These are phyloP conservation scores for Coelastrella sp. DNA, from an alignment of 139 green algal species.

Conservation along the genomic window DNA sequence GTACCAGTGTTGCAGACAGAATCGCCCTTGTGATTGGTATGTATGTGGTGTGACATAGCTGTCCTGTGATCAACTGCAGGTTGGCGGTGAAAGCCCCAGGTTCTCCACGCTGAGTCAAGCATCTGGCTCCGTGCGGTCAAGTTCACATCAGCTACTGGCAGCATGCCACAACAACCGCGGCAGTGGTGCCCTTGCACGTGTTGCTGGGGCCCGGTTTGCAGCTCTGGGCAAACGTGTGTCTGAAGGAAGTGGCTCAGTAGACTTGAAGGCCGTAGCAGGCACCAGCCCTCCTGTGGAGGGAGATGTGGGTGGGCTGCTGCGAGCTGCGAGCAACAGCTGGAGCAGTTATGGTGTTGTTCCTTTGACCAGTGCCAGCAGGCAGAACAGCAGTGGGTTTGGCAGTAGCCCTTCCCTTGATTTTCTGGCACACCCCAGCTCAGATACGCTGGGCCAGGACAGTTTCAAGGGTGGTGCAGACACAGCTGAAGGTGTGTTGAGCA, in stretches of 20 bases:
- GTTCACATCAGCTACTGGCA: slow-evolving; percentile 19
- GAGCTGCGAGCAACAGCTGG: slow-evolving; percentile 24
- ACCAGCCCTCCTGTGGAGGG: slow-evolving; percentile 1
- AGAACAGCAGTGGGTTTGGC: slow-evolving; percentile 34
- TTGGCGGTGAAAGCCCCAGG: slow-evolving; percentile 29
- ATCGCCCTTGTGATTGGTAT: no score
- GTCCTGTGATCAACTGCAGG: not conserved
- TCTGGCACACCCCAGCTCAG: not conserved
- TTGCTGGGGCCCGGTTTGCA: not conserved
- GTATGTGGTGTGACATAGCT: not conserved
- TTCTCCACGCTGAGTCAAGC: slow-evolving; percentile 26
- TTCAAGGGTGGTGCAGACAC: not conserved
- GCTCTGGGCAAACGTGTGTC: not conserved
- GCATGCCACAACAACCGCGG: slow-evolving; percentile 6
- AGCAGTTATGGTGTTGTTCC: not conserved
- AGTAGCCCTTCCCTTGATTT: not conserved
- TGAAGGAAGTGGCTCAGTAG: not conserved
- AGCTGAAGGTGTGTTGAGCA: no score
- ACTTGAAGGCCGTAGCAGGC: not conserved
- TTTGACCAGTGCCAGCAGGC: not conserved
- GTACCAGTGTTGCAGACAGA: not conserved
- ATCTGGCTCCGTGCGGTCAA: not conserved
- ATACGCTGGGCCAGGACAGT: not conserved
- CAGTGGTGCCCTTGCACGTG: not conserved
- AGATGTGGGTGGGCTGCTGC: slow-evolving; percentile 23